phyloP scores from a whole-genome alignment of 148 eudicot species.

The Nyssa sinensis region DNA sequence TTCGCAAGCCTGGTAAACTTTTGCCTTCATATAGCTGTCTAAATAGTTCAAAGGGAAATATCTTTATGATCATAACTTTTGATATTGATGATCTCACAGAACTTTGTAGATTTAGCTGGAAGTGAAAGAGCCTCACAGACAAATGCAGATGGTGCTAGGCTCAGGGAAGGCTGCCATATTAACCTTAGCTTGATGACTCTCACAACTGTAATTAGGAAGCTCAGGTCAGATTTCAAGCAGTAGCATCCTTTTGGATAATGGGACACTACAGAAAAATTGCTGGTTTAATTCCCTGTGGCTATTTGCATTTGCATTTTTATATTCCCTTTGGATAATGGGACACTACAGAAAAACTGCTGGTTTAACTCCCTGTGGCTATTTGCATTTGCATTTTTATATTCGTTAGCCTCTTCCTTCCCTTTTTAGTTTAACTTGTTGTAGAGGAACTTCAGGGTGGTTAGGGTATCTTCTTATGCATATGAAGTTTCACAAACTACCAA shows the following conservation, averaged over 20 bases:
- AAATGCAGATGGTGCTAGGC: constrained; percentile 87
- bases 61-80: not conserved
- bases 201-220: constrained; percentile 92
- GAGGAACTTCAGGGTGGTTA: not conserved
- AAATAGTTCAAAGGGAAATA: not conserved
- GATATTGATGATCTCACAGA: constrained; percentile 41
- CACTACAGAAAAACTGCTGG: not conserved
- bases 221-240: constrained; percentile 54
- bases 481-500: no score
- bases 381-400: not conserved
- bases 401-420: not conserved
- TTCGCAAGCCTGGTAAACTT: constrained; percentile 83
- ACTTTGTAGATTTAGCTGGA: constrained; percentile 96
- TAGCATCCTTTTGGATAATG: no score
- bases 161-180: constrained; percentile 96
- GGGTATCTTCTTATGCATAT: not conserved
- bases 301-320: not conserved
- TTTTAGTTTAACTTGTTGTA: not conserved
- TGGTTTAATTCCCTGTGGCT: not conserved
- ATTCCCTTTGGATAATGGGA: no score
- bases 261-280: not conserved
- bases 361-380: not conserved
- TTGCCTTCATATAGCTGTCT: not conserved
- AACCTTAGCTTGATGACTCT: constrained; percentile 95
- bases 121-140: constrained; percentile 98